phyloP scores from a whole-genome alignment of 2,329 filamentous ascomycete genomes.

The Colletotrichum endophyticum region DNA sequence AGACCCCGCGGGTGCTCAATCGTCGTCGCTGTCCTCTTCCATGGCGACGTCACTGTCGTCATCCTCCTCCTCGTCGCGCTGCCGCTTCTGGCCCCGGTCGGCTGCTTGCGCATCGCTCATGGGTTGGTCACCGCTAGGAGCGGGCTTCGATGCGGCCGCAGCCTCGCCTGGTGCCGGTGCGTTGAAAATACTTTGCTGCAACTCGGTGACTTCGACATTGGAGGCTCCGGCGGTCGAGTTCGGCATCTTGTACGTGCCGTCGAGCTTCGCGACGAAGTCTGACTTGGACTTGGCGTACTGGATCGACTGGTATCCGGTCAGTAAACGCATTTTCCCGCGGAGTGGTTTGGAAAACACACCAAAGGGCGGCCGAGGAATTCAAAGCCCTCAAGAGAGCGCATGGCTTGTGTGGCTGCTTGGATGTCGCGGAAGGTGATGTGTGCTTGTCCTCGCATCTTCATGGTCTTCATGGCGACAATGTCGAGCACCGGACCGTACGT shows the following conservation, averaged over 20 bases:
- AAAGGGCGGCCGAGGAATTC: slow-evolving; percentile 85
- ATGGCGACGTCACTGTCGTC: slow-evolving; percentile 74
- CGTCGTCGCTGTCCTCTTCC: slow-evolving; percentile 77
- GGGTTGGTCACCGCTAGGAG: slow-evolving; percentile 48
- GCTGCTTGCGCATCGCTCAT: slow-evolving; percentile 58
- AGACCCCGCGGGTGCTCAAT: slow-evolving; percentile 43
- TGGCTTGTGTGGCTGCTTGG: slow-evolving; percentile 90
- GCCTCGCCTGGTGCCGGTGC: slow-evolving; percentile 61
- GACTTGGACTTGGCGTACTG: slow-evolving; percentile 91
- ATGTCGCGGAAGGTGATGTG: slow-evolving; percentile 91
- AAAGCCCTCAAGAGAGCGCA: slow-evolving; percentile 86
- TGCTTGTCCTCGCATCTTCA: slow-evolving; percentile 94
- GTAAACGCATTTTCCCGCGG: neutral
- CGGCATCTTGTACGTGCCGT: slow-evolving; percentile 84
- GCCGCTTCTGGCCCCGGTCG: slow-evolving; percentile 73
- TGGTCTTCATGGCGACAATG: slow-evolving; percentile 85
- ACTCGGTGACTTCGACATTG: slow-evolving; percentile 69
- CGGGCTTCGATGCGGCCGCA: slow-evolving; percentile 49
- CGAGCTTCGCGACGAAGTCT: slow-evolving; percentile 85
- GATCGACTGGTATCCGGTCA: slow-evolving; percentile 69
- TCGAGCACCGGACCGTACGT: slow-evolving; percentile 94
- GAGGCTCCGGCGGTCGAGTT: slow-evolving; percentile 49
- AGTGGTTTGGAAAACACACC: slow-evolving; percentile 54
- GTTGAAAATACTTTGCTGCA: slow-evolving; percentile 83
- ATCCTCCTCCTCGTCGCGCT: slow-evolving; percentile 69